Conservation (phyloP, 345 rosid species). For the Corymbia maculata region DNA sequence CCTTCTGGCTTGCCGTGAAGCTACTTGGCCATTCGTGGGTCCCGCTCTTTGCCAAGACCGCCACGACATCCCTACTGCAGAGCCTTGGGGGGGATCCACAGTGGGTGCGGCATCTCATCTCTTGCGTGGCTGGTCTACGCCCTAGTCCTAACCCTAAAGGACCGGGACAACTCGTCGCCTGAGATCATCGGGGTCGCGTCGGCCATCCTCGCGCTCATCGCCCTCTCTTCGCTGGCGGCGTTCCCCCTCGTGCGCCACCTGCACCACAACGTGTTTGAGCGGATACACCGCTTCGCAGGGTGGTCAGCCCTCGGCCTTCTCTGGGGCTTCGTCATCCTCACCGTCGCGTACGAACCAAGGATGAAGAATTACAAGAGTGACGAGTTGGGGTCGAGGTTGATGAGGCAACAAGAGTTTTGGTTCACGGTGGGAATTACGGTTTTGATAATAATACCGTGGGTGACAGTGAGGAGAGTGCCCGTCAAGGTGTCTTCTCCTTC, state of each 20-base stretch:
- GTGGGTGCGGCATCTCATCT: slow-evolving; percentile 74
- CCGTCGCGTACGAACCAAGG: slow-evolving; percentile 45
- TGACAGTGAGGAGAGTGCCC: slow-evolving; percentile 58
- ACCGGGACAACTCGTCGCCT: slow-evolving; percentile 31
- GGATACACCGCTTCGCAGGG: slow-evolving; percentile 63
- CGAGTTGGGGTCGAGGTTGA: slow-evolving; percentile 26
- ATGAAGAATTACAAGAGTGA: slow-evolving; percentile 38
- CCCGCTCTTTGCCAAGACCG: slow-evolving; percentile 42
- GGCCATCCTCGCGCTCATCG: slow-evolving; percentile 44
- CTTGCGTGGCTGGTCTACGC: slow-evolving; percentile 61
- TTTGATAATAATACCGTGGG: slow-evolving; percentile 57
- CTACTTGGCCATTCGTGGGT: slow-evolving; percentile 44
- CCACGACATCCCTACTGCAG: slow-evolving; percentile 64
- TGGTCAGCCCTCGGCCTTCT: slow-evolving; percentile 58
- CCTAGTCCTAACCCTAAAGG: slow-evolving; percentile 44
- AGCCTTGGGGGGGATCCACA: slow-evolving; percentile 69
- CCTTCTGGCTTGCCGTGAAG: slow-evolving; percentile 52
- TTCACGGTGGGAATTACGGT: slow-evolving; percentile 44
- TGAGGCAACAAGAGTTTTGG: slow-evolving; percentile 66
- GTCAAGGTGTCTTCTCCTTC: slow-evolving; percentile 48
- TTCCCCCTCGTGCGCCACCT: slow-evolving; percentile 79
- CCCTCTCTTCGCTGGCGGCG: slow-evolving; percentile 47
- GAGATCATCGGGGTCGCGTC: slow-evolving; percentile 52
- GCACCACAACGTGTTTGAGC: slow-evolving; percentile 74
- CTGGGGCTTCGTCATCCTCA: slow-evolving; percentile 59